Conservation (phyloP, 176 grass and related monocot species). For the Hordeum vulgare region DNA sequence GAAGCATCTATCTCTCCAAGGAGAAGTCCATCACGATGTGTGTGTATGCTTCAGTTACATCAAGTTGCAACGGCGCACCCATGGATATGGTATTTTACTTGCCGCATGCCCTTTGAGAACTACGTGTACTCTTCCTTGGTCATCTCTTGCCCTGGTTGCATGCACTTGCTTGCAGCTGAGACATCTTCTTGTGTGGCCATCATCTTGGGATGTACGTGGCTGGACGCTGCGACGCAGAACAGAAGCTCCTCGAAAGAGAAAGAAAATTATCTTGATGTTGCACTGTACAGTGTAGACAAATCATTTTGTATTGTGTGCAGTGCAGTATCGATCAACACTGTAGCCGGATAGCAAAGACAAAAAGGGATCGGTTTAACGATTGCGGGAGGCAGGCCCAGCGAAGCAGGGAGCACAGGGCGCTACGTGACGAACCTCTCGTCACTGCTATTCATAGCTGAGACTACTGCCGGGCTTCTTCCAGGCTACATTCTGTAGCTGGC, state of each 20-base stretch:
- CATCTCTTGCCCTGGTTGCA: background rate
- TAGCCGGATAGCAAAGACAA: conserved; percentile 23
- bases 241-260: background rate
- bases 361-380: conserved; percentile 44
- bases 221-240: background rate
- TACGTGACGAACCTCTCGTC: conserved; percentile 33
- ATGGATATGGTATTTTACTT: background rate
- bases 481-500: conserved; percentile 31
- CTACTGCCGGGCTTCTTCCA: background rate
- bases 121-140: background rate
- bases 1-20: conserved; percentile 19
- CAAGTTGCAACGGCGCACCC: background rate
- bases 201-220: background rate
- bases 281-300: background rate
- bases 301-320: background rate
- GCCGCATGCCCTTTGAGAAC: background rate
- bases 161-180: background rate
- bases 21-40: conserved; percentile 15
- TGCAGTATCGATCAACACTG: background rate
- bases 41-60: conserved; percentile 24
- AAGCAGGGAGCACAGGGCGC: background rate
- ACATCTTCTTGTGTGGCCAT: background rate
- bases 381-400: background rate
- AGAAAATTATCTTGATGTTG: conserved; percentile 3
- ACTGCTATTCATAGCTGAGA: background rate